Conservation (phyloP, 73 alveolate species). For the Paramecium sonneborni region DNA sequence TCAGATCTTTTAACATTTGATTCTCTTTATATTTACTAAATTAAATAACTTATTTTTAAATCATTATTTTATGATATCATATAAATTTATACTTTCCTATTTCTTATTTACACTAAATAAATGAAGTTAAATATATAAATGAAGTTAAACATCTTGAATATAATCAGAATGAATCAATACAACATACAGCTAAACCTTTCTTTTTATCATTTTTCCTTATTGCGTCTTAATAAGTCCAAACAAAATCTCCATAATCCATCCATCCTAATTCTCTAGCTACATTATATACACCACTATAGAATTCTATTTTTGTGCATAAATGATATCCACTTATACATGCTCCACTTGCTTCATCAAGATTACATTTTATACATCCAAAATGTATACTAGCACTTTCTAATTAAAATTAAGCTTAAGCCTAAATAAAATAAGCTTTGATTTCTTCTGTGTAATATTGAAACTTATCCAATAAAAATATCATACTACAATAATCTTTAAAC, state of each 20-base stretch:
- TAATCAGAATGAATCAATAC: conserved; percentile 52
- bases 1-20: background rate
- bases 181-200: conserved; percentile 65
- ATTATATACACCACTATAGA: conserved; percentile 78
- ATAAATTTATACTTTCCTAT: background rate
- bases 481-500: conserved; percentile 69
- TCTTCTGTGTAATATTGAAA: conserved; percentile 67
- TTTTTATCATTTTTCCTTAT: conserved; percentile 36
- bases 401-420: conserved; percentile 73
- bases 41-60: background rate
- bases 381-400: conserved; percentile 72
- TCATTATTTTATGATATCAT: background rate
- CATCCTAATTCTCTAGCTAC: conserved; percentile 80
- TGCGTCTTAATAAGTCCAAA: conserved; percentile 65
- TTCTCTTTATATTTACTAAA: background rate
- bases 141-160: background rate
- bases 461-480: conserved; percentile 73
- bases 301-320: conserved; percentile 82
- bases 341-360: conserved; percentile 65
- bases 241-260: conserved; percentile 62
- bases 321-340: conserved; percentile 80
- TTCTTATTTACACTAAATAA: background rate
- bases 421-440: conserved; percentile 67
- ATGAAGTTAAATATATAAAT: too few relatives aligned
- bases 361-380: conserved; percentile 81